phyloP scores from a whole-genome alignment of 2,329 filamentous ascomycete species.

The Stachybotrys elegans region DNA sequence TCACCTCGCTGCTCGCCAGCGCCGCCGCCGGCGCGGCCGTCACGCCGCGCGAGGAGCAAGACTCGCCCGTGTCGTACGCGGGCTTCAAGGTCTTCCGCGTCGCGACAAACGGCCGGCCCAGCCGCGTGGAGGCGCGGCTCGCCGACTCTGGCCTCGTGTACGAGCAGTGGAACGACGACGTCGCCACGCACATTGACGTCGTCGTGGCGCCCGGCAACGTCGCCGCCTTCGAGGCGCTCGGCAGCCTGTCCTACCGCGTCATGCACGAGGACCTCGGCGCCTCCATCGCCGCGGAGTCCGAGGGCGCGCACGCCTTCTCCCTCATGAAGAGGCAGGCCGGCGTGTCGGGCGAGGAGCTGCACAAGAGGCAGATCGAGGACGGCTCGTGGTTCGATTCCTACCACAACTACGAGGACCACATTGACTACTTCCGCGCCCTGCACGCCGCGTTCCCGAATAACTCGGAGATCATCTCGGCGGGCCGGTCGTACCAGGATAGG shows the following conservation, averaged over 20 bases:
- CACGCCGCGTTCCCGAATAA: conserved; percentile 36
- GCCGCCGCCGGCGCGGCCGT: conserved; percentile 10
- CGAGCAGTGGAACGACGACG: conserved; percentile 15
- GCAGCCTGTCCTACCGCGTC: conserved; percentile 21
- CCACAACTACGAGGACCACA: conserved; percentile 45
- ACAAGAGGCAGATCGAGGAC: conserved; percentile 20
- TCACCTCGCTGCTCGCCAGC: conserved; percentile 11
- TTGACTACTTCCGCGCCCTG: conserved; percentile 38
- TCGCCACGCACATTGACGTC: conserved; percentile 21
- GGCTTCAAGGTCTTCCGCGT: conserved; percentile 37
- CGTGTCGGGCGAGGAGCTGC: neutral
- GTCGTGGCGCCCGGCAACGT: conserved; percentile 23
- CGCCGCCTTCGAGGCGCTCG: conserved; percentile 20
- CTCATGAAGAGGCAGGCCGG: conserved; percentile 9
- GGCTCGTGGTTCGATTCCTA: conserved; percentile 44
- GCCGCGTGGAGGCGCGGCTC: conserved; percentile 26
- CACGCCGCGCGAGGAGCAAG: neutral
- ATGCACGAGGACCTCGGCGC: conserved; percentile 23
- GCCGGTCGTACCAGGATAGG: conserved; percentile 38
- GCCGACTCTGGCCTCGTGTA: conserved; percentile 17
- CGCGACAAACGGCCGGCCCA: conserved; percentile 35
- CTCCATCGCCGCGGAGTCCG: conserved; percentile 22
- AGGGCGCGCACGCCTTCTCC: neutral
- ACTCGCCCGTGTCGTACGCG: conserved; percentile 18
- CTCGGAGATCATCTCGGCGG: conserved; percentile 39